Percentiles rank a stretch among this genome's conserved stretches.
Evolutionary conservation across 2,329 filamentous ascomycete genomes (phyloP).

Genomic region (Hymenoscyphus scutula): DNA sequence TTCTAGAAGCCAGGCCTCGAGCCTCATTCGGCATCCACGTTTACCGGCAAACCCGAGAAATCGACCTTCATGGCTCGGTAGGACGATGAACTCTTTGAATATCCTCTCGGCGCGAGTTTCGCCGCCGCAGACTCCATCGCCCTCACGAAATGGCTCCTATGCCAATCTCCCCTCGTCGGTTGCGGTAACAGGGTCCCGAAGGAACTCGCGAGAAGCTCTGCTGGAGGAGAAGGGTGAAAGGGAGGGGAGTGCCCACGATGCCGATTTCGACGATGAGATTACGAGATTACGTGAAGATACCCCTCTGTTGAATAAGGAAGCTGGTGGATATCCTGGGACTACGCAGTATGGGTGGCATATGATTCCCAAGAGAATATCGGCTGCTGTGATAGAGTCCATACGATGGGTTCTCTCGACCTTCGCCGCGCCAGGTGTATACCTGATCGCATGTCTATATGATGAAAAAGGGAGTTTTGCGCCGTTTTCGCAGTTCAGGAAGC

Average conservation of each 20-base stretch:
- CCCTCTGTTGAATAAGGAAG: slow-evolving; percentile 54
- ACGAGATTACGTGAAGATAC: slow-evolving; percentile 60
- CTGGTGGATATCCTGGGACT: slow-evolving; percentile 37
- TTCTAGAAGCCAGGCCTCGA: background rate
- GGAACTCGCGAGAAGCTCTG: slow-evolving; percentile 39
- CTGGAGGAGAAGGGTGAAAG: slow-evolving; percentile 41
- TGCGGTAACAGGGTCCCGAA: slow-evolving; percentile 28
- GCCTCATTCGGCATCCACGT: background rate
- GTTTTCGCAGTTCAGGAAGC: slow-evolving; percentile 67
- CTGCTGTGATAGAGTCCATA: slow-evolving; percentile 71
- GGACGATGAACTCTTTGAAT: slow-evolving; percentile 94
- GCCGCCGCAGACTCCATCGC: slow-evolving; percentile 53
- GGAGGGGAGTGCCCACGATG: slow-evolving; percentile 39
- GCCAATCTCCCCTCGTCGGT: slow-evolving; percentile 38
- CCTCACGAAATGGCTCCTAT: slow-evolving; percentile 61
- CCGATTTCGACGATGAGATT: slow-evolving; percentile 28
- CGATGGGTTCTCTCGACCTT: slow-evolving; percentile 77
- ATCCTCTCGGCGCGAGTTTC: slow-evolving; percentile 84
- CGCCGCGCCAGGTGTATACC: slow-evolving; percentile 75
- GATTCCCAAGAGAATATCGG: slow-evolving; percentile 67
- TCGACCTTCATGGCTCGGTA: slow-evolving; percentile 49
- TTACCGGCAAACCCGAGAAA: slow-evolving; percentile 6
- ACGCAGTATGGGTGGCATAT: slow-evolving; percentile 48
- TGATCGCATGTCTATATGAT: slow-evolving; percentile 81
- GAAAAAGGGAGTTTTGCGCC: slow-evolving; percentile 76